Evolutionary conservation across 129 eudicot species (phyloP), one percentile per base, ranked within the genome.

Genomic region (Heracleum sosnowskyi): DNA sequence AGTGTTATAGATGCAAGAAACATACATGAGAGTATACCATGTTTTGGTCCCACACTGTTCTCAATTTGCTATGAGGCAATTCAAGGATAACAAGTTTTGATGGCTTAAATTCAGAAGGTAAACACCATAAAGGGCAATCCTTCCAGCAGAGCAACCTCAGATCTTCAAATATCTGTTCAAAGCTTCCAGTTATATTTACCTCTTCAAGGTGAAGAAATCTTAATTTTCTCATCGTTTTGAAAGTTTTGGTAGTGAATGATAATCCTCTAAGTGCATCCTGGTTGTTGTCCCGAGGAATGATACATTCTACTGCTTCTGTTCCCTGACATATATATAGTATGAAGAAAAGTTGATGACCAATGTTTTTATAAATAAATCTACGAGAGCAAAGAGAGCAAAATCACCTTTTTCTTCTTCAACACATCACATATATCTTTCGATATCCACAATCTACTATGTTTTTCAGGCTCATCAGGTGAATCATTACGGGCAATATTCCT

Each of bases 151-250:
- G 39, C 81, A 76, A 69, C 33, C 42, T 13, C 24, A 79, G 29
- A 4, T 44, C 57, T 18, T 69, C 51, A 37, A 41, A 31, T 28
- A 35, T 33, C 1, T n/a, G 13, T 12, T 34, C 76, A 68, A 36
- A 26, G 29, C 63, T 37, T 17, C 45, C 73, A 24, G 11, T 10
- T 17, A 69, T 12, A 36, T 33, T 2, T 3, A 20, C 68, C 3
- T 51, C 18, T 6, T 13, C 11, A 22, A 79, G 20, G 37, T 69
- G 1, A 31, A 79, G 81, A 34, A 79, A 20, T 33, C 76, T 69
- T 53, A 79, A 63, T 6, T 69, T 79, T 9, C 37, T 20, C 81
- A 70, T 79, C 35, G 13, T 68, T 42, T 42, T 45, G 15, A 79
- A 79, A 17, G 49, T 26, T 31, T 45, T 22, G 0, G 40, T 60